Base-by-base conservation (phyloP, 352 stramenopile species). In the Halophytophthora batemanensis region DNA sequence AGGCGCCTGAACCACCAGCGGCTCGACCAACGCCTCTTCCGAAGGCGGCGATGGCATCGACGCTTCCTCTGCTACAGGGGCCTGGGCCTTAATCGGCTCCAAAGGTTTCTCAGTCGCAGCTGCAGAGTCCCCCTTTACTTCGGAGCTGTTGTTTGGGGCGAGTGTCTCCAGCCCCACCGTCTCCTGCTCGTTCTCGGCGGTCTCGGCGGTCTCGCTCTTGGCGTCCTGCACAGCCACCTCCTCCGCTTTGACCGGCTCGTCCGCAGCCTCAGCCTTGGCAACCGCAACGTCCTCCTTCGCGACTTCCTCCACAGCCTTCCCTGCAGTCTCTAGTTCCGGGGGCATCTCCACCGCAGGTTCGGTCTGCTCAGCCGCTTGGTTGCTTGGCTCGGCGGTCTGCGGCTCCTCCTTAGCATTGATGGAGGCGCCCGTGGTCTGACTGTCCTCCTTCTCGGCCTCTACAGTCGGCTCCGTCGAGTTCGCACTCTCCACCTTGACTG, bases 1-100 rank as follows among this genome's bases (percentile, higher is more conserved):
- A 10, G 10, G 22, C 39, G 19, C 60, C 55, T 6, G 62, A 46
- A 0, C n/a, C 33, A 47, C 2, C 50, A 15, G 25, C 53, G n/a
- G 21, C 18, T 45, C 18, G 39, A n/a, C 28, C 6, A 31, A 17
- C 8, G 6, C 29, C 39, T 45, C n/a, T 19, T 29, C 19, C 39
- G 15, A 7, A 31, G 39, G 6, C 39, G 22, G 18, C 21, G 22
- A 29, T 53, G n/a, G 3, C 25, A 46, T 38, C 10, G 15, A 33
- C 38, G 15, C 17, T 25, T 53, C 18, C 12, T 50, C 43, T n/a
- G n/a, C 25, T 29, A 38, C 2, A 2, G 33, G 15, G 2, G 33
- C n/a, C 6, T 38, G 6, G 3, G n/a, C 3, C 33, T 17, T 13
- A 6, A 17, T 6, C 33, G 11, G 33, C 10, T 38, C 33, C 6